Percentiles rank a stretch among this genome's conserved stretches.
Conservation (phyloP, 352 stramenopile genomes). For the Globisporangium viniferum region DNA sequence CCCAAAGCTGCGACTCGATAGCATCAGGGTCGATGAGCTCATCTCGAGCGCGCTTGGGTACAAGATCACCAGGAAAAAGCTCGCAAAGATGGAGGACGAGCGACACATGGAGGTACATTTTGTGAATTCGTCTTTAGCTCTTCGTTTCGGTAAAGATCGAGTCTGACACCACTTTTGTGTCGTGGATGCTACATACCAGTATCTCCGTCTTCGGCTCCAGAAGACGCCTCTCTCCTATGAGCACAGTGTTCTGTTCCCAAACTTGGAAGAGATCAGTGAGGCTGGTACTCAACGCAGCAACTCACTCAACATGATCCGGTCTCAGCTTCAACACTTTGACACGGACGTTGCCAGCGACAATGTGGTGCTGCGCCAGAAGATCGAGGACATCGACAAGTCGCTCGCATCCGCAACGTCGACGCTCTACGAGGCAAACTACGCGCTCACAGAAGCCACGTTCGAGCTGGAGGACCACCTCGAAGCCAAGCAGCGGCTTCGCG, state of each 20-base stretch:
- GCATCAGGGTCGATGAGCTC: conserved; percentile 36
- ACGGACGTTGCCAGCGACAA: conserved; percentile 68
- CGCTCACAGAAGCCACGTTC: conserved; percentile 60
- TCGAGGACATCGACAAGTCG: conserved; percentile 60
- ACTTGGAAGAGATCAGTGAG: conserved; percentile 35
- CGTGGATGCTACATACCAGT: conserved; percentile 28
- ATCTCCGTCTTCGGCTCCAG: conserved; percentile 67
- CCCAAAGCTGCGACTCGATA: conserved; percentile 43
- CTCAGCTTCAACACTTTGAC: conserved; percentile 60
- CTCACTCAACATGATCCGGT: conserved; percentile 54
- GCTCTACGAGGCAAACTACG: conserved; percentile 55
- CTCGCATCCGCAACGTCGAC: conserved; percentile 49
- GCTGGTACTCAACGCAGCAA: conserved; percentile 27
- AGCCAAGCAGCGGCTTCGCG: conserved; percentile 32
- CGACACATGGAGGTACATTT: conserved; percentile 56
- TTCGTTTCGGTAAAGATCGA: background rate
- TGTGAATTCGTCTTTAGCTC: background rate
- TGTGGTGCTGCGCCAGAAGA: conserved; percentile 67
- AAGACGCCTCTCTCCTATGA: conserved; percentile 57
- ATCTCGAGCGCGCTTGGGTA: conserved; percentile 42
- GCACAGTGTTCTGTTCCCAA: conserved; percentile 68
- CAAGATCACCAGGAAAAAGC: conserved; percentile 62
- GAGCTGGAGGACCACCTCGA: conserved; percentile 57
- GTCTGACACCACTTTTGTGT: background rate
- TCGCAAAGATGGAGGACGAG: conserved; percentile 64